Evolutionary conservation across 441 rosid species (phyloP).

Genomic region (Heliophila coronopifolia): DNA sequence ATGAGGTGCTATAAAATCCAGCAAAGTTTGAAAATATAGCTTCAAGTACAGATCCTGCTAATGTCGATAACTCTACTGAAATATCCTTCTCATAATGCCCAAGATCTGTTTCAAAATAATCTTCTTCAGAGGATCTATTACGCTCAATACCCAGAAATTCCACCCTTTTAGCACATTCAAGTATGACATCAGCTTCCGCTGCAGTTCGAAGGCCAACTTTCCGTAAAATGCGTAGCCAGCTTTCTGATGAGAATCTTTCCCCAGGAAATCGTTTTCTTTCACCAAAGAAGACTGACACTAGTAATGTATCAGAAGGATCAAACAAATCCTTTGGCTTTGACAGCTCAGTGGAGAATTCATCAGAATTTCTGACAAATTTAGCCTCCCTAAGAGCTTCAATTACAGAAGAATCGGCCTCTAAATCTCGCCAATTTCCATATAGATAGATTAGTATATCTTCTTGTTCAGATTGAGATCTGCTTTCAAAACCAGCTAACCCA

Average conservation of each 20-base stretch:
- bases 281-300: constrained; percentile 79
- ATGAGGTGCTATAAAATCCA: constrained; percentile 66
- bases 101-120: constrained; percentile 55
- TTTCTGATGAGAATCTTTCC: constrained; percentile 78
- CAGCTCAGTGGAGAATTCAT: constrained; percentile 64
- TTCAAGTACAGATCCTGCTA: constrained; percentile 91
- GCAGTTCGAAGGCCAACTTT: constrained; percentile 78
- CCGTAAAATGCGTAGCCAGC: constrained; percentile 87
- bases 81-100: constrained; percentile 45
- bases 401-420: constrained; percentile 68
- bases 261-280: constrained; percentile 92
- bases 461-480: constrained; percentile 67
- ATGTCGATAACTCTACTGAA: constrained; percentile 64
- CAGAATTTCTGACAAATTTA: constrained; percentile 72
- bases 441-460: constrained; percentile 76
- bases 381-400: constrained; percentile 77
- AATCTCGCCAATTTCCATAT: constrained; percentile 66
- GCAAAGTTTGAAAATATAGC: constrained; percentile 81
- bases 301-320: constrained; percentile 83
- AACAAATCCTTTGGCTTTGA: constrained; percentile 75
- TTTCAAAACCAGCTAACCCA: constrained; percentile 77
- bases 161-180: constrained; percentile 87
- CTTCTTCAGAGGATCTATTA: constrained; percentile 43
- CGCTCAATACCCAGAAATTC: constrained; percentile 69
- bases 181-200: constrained; percentile 72